Evolutionary conservation across 2,329 filamentous ascomycete species (phyloP).

Genomic region (Beauveria scarabaeidicola): DNA sequence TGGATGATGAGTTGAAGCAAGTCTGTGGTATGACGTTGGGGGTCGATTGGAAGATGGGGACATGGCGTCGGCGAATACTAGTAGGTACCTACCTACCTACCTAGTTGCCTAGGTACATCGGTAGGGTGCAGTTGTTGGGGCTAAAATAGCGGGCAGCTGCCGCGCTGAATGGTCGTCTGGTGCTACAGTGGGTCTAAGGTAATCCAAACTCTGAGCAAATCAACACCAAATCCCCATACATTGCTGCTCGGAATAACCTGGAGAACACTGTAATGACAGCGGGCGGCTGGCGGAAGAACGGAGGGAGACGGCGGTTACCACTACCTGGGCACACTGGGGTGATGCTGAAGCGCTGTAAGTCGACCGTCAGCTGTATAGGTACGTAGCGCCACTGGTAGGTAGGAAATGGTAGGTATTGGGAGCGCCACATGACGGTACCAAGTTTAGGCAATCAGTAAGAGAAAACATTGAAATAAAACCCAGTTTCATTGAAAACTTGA

Average conservation of each 20-base stretch:
- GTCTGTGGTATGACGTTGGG: slow-evolving; percentile 4
- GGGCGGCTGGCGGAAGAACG: not conserved
- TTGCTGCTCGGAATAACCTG: no score
- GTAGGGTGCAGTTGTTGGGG: not conserved
- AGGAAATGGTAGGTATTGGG: not conserved
- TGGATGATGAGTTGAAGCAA: not conserved
- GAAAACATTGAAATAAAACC: no score
- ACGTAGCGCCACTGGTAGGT: not conserved
- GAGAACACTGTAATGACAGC: not conserved
- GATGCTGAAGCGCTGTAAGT: not conserved
- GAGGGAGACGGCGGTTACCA: not conserved
- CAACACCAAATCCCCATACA: no score
- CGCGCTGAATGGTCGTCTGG: not conserved
- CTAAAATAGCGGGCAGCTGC: not conserved
- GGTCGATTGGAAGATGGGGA: not conserved
- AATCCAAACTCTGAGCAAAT: no score
- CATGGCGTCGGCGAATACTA: not conserved
- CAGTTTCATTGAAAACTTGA: no score
- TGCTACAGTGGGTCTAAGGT: no score
- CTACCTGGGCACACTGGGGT: not conserved
- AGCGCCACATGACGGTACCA: not conserved
- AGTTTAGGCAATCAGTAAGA: no score
- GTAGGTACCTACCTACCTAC: not conserved
- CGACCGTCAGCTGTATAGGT: not conserved
- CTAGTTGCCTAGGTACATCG: no score